Base-by-base conservation (phyloP, 352 stramenopile species). In the Achlya hypogyna region DNA sequence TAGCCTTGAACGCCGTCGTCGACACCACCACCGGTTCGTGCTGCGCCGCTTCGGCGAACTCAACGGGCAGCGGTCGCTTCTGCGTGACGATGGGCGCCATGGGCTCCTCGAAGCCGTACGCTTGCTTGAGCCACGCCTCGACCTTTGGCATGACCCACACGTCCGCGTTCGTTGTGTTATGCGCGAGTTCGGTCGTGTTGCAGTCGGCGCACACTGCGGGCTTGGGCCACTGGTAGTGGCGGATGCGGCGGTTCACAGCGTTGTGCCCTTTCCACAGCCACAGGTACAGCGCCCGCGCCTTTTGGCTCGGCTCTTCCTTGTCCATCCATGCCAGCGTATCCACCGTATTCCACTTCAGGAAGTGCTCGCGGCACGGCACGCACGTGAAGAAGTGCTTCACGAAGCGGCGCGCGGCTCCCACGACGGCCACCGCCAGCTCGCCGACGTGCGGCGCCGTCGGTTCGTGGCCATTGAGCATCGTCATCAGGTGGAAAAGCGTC, bases 181-280 rank as follows among this genome's bases (percentile, higher is more conserved):
- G 18, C 51, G 9, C 14, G 38, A 14, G 18, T 32, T 8, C 20
- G 9, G 9, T 40, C 9, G 31, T 29, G 29, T 72, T 73, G 66
- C 31, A 73, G 53, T 87, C 82, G 16, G 71, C 66, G 40, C 84
- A 93, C 25, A 83, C 67, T 16, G 88, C 72, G 5, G 74, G 79
- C 58, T 93, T 93, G 22, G 84, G 84, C 82, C 82, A 93, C 52
- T 84, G 76, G 25, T 81, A 81, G 63, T 93, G 82, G 45, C 79
- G 75, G 31, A 91, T 72, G 3, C 85, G 80, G 64, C 79, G 87
- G 74, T 94, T 94, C 14, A 92, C 85, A 12, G 75, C 78, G 66
- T 94, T 94, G 79, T 94, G 85, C 72, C 86, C 85, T 62, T 87
- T 73, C 85, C 85, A 94, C 29, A 93, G 74, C 85, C 85, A 94